Base-by-base conservation (phyloP, 495 filamentous ascomycete genomes). In the Xylaria sp. region DNA sequence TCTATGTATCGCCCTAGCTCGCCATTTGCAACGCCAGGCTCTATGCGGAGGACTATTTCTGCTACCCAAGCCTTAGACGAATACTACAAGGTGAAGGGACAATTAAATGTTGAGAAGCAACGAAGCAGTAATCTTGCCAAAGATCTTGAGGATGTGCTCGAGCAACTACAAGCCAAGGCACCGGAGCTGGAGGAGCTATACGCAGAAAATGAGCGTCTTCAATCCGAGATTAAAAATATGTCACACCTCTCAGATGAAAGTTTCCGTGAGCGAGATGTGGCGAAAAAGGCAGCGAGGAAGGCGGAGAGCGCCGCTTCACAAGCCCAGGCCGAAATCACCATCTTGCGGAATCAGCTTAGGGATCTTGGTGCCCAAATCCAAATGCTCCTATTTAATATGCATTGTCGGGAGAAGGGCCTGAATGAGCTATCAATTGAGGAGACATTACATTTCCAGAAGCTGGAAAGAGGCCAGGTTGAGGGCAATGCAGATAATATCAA, bases 361-460 rank as follows among this genome's bases (percentile, higher is more conserved):
- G 96, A 98, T 82, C 86, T 97, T 24, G 94, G 93, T 73, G 88
- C 91, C 1, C 94, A 98, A 77, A 87, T 97, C 73, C 96, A 97
- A 80, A 87, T 97, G 53, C 85, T 99, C 2, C 86, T 97, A 11
- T 87, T 94, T 75, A 95, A 97, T 78, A 85, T 93, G 40, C 90
- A 96, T 68, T 86, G 91, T 29, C 83, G 88, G 35, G 93, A 95
- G 75, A 90, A 94, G 78, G 95, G 94, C 24, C 80, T 93, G 58
- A 90, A 91, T 62, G 85, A 88, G 48, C 87, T 97, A 44, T 88
- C 88, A 61, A 83, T 88, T 5, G 89, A 90, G 41, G 89, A 92
- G 73, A 84, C 84, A 21, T 71, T 81, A 14, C 88, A 92, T 65
- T 85, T 97, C 19, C 90, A 97, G 75, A 90, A 88, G 48, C 84